Conservation (phyloP, 2,329 filamentous ascomycete species). For the Drechslerella stenobrocha region DNA sequence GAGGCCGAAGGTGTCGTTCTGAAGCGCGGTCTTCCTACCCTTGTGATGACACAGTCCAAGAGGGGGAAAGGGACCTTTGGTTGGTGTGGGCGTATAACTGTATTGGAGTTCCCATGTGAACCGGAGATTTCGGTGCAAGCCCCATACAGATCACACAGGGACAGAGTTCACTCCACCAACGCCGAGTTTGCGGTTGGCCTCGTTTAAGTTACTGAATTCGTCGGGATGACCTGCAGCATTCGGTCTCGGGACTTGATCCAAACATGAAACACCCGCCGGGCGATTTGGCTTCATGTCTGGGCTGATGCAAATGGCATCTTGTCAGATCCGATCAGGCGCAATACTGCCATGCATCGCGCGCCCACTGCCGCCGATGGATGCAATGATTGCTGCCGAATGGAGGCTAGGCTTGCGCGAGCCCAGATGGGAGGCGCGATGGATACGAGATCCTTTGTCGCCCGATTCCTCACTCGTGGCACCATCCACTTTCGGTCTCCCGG, state of each 20-base stretch:
- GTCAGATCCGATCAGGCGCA: neutral
- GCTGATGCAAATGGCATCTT: conserved; percentile 1
- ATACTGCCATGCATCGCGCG: no score
- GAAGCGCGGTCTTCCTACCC: neutral
- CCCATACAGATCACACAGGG: conserved; percentile 15
- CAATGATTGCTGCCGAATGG: no score
- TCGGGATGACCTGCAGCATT: conserved; percentile 40
- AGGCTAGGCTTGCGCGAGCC: no score
- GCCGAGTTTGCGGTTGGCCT: conserved; percentile 42
- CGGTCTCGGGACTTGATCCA: conserved; percentile 2
- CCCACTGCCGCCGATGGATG: no score
- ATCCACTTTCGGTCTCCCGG: no score
- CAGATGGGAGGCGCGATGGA: no score
- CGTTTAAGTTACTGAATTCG: conserved; percentile 49
- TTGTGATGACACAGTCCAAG: neutral
- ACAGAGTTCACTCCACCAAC: conserved; percentile 7
- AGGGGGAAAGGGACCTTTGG: conserved; percentile 9
- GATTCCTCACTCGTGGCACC: no score
- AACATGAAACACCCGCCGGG: conserved; percentile 31
- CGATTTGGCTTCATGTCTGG: neutral
- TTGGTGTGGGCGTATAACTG: conserved; percentile 4
- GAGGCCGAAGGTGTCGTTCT: conserved; percentile 9
- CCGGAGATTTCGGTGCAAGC: conserved; percentile 46
- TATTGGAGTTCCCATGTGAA: conserved; percentile 27
- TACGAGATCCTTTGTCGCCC: no score